Evolutionary conservation across 768 basidiomycete species (phyloP), one percentile per base, ranked within the genome.

Genomic region (Phallus indusiatus): DNA sequence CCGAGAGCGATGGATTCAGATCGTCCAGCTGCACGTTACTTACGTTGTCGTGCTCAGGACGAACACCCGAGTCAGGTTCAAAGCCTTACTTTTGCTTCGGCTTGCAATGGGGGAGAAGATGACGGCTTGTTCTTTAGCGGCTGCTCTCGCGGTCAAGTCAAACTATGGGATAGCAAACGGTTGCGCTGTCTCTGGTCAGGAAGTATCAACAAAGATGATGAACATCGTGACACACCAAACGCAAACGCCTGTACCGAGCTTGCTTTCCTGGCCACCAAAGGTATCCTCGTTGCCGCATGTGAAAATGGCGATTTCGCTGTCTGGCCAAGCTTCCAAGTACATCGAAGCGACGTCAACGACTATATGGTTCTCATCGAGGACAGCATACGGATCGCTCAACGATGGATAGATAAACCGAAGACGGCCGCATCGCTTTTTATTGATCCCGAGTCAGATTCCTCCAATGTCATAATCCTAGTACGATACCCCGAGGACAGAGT

Each of bases 151-250:
- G 88, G 88, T 0, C 70, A 73, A 21, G 76, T 88, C 63, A 92
- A 90, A 67, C 62, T 93, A 2, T 92, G 90, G 90, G 63, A 64
- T 42, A 55, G 77, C 16, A 80, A 76, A 63, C 71, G 71, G 4
- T 68, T 81, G 12, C 64, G 61, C n/a, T 84, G 83, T 60, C 54
- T 85, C 20, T 91, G 88, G 88, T 78, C 81, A 1, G 87, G 83
- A 18, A 70, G 75, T 17, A 67, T 64, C 21, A 72, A 73, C 17
- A 59, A 37, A 28, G 58, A 61, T 1, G 34, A 67, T 68, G 11
- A 67, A 75, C 14, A 64, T 28, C 28, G 7, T 7, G 28, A 28
- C 28, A 28, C 78, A 1, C 70, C 74, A 1, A 83, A 86, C n/a
- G n/a, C n/a, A n/a, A n/a, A n/a, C 62, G 69, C 81, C 1, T 81